Evolutionary conservation across 2,329 filamentous ascomycete genomes (phyloP).

Genomic region (Blastomyces percursus): DNA sequence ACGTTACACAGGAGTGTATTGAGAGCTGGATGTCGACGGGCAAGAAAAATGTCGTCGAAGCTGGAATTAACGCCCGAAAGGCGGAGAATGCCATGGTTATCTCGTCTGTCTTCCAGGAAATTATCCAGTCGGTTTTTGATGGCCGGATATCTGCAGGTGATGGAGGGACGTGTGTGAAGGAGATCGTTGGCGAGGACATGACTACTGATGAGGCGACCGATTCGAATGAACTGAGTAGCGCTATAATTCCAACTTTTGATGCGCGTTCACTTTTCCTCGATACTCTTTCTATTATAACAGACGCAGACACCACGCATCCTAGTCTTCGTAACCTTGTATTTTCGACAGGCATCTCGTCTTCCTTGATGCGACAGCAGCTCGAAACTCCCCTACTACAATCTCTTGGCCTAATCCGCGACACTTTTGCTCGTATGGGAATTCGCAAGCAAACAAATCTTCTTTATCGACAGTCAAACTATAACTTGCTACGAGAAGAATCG

Average conservation of each 20-base stretch:
- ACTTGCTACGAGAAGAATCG: conserved; percentile 84
- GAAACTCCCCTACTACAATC: conserved; percentile 65
- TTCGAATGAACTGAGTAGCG: conserved; percentile 34
- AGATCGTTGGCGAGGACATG: conserved; percentile 54
- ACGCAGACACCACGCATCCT: conserved; percentile 52
- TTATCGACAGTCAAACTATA: conserved; percentile 95
- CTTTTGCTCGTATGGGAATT: conserved; percentile 71
- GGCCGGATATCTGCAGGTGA: conserved; percentile 55
- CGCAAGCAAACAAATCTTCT: conserved; percentile 85
- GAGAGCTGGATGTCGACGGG: conserved; percentile 57
- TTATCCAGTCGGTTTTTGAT: conserved; percentile 64
- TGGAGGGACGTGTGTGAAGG: conserved; percentile 60
- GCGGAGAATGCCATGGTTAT: conserved; percentile 59
- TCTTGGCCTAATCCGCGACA: conserved; percentile 71
- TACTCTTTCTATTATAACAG: conserved; percentile 66
- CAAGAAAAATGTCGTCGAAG: conserved; percentile 54
- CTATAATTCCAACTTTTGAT: conserved; percentile 38
- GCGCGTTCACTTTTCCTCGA: conserved; percentile 67
- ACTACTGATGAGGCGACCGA: conserved; percentile 39
- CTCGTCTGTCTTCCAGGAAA: conserved; percentile 69
- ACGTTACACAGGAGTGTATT: conserved; percentile 60
- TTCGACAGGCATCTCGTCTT: conserved; percentile 59
- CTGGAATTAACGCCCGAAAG: conserved; percentile 52
- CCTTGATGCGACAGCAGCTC: conserved; percentile 68
- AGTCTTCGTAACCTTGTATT: conserved; percentile 57